These are phyloP conservation scores for Silybum marianum DNA, from an alignment of 129 eudicot genomes.

Conservation along the genomic window DNA sequence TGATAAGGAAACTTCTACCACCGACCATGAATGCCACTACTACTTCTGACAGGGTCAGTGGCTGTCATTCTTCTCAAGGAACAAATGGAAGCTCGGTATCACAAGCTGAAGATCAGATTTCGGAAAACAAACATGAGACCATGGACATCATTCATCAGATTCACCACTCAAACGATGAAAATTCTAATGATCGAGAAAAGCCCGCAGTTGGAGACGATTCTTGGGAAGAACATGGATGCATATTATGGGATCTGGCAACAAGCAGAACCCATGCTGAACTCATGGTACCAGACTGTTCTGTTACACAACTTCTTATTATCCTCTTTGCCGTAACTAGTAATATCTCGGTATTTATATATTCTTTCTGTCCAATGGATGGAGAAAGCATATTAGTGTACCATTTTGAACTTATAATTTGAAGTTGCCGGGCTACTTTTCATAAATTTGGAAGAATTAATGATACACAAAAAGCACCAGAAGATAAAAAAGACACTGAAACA, in stretches of 20 bases:
- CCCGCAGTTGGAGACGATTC: conserved; percentile 47
- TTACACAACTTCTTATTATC: neutral
- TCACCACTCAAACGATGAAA: conserved; percentile 18
- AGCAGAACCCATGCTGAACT: conserved; percentile 81
- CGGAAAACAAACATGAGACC: conserved; percentile 35
- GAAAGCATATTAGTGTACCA: neutral
- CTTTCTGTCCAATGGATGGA: neutral
- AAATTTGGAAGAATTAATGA: neutral
- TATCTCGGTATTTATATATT: neutral
- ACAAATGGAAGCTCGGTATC: conserved; percentile 26
- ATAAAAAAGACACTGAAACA: neutral
- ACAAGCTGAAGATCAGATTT: conserved; percentile 21
- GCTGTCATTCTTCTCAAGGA: conserved; percentile 29
- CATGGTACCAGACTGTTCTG: conserved; percentile 53
- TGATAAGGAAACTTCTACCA: conserved; percentile 88
- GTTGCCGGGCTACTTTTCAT: neutral
- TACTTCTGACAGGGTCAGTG: conserved; percentile 9
- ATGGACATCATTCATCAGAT: conserved; percentile 45
- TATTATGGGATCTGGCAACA: conserved; percentile 94
- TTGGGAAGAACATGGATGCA: conserved; percentile 94
- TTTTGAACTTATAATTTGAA: neutral
- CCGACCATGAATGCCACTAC: conserved; percentile 34
- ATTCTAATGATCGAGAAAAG: conserved; percentile 22
- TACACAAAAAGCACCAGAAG: neutral
- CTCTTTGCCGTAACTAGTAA: neutral